These are phyloP conservation scores for Linnemannia elongata DNA, from an alignment of 192 early-diverging fungal species.

Conservation along the genomic window DNA sequence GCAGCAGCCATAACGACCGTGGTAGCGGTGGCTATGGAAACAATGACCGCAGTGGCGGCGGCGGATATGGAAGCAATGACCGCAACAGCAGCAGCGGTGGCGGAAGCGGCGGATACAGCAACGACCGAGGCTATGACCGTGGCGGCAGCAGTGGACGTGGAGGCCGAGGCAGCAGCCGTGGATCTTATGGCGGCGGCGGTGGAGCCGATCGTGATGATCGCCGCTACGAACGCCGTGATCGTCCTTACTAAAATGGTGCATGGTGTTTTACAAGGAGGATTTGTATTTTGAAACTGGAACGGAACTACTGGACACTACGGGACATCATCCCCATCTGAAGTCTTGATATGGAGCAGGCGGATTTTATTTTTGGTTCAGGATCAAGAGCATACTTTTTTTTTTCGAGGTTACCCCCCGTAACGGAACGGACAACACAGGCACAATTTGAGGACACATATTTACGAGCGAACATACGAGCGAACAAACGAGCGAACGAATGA, in stretches of 20 bases:
- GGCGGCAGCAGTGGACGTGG: conserved; percentile 35
- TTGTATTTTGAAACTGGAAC: not conserved
- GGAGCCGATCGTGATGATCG: conserved; percentile 58
- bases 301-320: not conserved
- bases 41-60: conserved; percentile 23
- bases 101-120: conserved; percentile 3
- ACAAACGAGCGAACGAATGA: not conserved
- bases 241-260: conserved; percentile 56
- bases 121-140: conserved; percentile 16
- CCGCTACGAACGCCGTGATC: conserved; percentile 61
- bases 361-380: conserved; percentile 4
- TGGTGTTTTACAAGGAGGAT: not conserved
- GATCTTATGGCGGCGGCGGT: conserved; percentile 58
- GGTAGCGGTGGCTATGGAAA: conserved; percentile 45
- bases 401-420: too few species aligned
- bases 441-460: too few species aligned
- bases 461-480: not conserved
- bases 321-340: not conserved
- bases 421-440: too few species aligned
- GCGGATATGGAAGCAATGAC: conserved; percentile 6
- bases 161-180: conserved; percentile 48
- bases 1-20: conserved; percentile 40
- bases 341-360: not conserved
- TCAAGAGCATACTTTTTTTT: not conserved
- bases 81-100: conserved; percentile 14